Base-by-base conservation (phyloP, 2,329 filamentous ascomycete species). In the Chrysosporium keratinophilum region DNA sequence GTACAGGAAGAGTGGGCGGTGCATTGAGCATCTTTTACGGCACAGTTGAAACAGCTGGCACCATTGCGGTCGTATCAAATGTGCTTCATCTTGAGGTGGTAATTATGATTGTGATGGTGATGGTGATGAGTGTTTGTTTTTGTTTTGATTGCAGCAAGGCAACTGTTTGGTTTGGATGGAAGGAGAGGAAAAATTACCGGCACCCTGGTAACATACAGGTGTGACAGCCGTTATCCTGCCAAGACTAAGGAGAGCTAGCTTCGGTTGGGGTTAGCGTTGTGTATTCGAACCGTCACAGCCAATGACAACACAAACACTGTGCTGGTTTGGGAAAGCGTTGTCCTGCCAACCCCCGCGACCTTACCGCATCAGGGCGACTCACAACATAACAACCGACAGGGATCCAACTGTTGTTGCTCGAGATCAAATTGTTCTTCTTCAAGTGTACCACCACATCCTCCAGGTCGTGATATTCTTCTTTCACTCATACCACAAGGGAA, bases 321-420 rank as follows among this genome's bases (percentile, higher is more conserved):
- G 10, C 50, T 33, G 12, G 34, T 52, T 46, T 45, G 33, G 42
- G 1, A 7, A 23, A 10, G 28, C 11, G 70, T 72, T 71, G 69
- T 65, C 69, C 60, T 61, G 69, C 63, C 69, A 71, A 72, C 70
- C 14, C 0, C 1, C 1, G 1, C 4, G 39, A 62, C 54, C 68
- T 71, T 70, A 60, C 52, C 68, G 63, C 39, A 46, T 63, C 59
- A 23, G 37, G 63, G 59, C 1, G 37, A 49, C 64, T 57, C 64
- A 70, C 61, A 71, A 69, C 69, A 71, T 65, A 69, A 69, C 68
- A 70, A 64, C 14, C 50, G 10, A 34, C 41, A 46, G 19, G 23
- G 23, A 46, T 23, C n/a, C n/a, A 5, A 34, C 6, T 35, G 40
- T 35, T 51, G 15, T 34, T 28, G n/a, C 31, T 51, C 28, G 11